These are phyloP conservation scores for Candida glucosophila DNA, from an alignment of 1,139 yeast genomes.

Conservation along the genomic window DNA sequence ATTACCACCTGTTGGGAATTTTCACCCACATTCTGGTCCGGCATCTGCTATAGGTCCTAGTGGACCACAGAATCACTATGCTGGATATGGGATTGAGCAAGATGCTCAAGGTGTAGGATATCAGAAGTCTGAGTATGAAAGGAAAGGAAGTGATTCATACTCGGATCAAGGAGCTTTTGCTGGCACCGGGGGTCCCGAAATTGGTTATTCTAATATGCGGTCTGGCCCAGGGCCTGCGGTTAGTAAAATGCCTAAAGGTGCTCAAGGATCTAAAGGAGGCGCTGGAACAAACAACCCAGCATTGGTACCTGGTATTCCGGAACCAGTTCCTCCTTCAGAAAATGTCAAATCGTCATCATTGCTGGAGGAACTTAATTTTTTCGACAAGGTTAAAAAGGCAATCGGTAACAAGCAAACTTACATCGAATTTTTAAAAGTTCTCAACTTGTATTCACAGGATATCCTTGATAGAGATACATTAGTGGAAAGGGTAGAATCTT, in stretches of 20 bases:
- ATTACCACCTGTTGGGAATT: conserved; percentile 92
- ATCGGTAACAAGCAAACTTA: conserved; percentile 86
- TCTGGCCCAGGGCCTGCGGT: no score
- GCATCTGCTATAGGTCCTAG: conserved; percentile 16
- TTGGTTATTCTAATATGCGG: conserved; percentile 47
- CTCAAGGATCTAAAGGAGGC: conserved; percentile 16
- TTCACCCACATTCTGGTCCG: conserved; percentile 72
- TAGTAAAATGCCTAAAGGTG: conserved; percentile 12
- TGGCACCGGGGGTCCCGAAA: conserved; percentile 33
- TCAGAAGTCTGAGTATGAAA: conserved; percentile 7
- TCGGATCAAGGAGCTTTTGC: conserved; percentile 25
- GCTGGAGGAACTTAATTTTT: conserved; percentile 79
- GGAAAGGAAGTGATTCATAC: conserved; percentile 19
- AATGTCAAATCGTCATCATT: conserved; percentile 45
- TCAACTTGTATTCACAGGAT: conserved; percentile 83
- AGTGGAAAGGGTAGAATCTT: conserved; percentile 78
- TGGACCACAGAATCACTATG: conserved; percentile 10
- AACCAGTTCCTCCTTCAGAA: conserved; percentile 67
- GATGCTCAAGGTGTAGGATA: conserved; percentile 5
- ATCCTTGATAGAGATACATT: conserved; percentile 76
- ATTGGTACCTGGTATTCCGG: conserved; percentile 78
- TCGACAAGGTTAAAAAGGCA: conserved; percentile 85
- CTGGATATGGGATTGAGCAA: no score
- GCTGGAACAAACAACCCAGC: conserved; percentile 40
- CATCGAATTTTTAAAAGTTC: conserved; percentile 80